A percentile compares a stretch with the other conserved stretches of the same genome.
These are phyloP conservation scores for Trichoderma sp. DNA, from an alignment of 2,329 filamentous ascomycete genomes.

Conservation along the genomic window DNA sequence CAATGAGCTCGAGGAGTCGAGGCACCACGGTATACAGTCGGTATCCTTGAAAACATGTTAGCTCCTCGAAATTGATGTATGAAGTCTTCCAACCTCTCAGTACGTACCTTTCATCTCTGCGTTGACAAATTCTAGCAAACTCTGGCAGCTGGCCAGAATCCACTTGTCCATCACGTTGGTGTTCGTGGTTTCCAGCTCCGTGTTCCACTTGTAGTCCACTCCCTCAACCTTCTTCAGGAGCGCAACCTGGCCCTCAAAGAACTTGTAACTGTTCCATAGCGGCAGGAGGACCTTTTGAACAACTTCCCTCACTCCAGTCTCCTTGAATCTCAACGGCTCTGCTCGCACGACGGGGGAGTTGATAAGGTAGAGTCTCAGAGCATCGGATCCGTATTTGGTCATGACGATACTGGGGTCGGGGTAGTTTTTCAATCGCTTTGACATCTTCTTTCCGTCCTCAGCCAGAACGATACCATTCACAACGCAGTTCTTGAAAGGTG, in stretches of 20 bases:
- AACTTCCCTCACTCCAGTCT: slow-evolving; percentile 89
- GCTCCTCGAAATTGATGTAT: too few species aligned
- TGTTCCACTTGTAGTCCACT: slow-evolving; percentile 75
- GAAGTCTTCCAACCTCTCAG: neutral
- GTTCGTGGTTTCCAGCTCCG: slow-evolving; percentile 69
- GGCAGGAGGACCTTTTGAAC: slow-evolving; percentile 88
- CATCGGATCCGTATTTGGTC: slow-evolving; percentile 85
- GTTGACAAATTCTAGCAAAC: slow-evolving; percentile 86
- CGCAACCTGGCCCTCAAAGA: slow-evolving; percentile 85
- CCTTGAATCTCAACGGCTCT: slow-evolving; percentile 87
- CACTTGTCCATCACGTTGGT: slow-evolving; percentile 94
- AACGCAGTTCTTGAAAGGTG: slow-evolving; percentile 94
- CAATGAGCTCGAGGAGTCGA: slow-evolving; percentile 76
- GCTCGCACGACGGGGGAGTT: slow-evolving; percentile 93
- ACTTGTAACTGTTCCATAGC: slow-evolving; percentile 95
- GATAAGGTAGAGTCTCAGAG: slow-evolving; percentile 90
- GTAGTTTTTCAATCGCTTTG: slow-evolving; percentile 94
- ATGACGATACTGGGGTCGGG: slow-evolving; percentile 83
- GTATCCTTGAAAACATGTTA: slow-evolving; percentile 47
- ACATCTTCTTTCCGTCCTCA: slow-evolving; percentile 98
- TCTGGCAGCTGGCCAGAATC: slow-evolving; percentile 92
- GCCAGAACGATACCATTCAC: slow-evolving; percentile 93
- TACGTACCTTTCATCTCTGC: slow-evolving; percentile 79
- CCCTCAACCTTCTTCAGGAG: slow-evolving; percentile 82
- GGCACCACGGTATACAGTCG: slow-evolving; percentile 90